Percentiles rank a stretch among this genome's conserved stretches.
These are phyloP conservation scores for Sordariomycetes sp. DNA, from an alignment of 2,329 filamentous ascomycete species.

Conservation along the genomic window DNA sequence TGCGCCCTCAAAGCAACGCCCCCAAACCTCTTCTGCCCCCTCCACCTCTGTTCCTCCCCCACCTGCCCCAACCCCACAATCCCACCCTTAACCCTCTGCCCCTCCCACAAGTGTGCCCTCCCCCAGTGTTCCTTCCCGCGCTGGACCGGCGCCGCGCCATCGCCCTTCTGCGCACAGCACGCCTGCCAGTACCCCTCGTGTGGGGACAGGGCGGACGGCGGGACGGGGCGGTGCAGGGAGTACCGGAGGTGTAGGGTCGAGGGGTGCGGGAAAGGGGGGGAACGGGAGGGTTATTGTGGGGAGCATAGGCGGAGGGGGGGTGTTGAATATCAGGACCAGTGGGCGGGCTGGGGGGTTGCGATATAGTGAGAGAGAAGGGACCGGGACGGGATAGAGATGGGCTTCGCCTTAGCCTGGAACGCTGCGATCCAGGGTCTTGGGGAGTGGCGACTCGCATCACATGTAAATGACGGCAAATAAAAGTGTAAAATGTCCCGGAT, in stretches of 20 bases:
- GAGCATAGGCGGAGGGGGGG: neutral
- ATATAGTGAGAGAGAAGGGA: neutral
- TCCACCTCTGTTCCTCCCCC: constrained; percentile 2
- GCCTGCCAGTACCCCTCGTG: constrained; percentile 1
- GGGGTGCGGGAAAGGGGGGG: neutral
- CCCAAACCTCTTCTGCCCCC: neutral
- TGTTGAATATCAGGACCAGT: neutral
- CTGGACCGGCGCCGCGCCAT: neutral
- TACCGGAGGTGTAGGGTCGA: neutral
- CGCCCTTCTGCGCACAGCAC: constrained; percentile 1
- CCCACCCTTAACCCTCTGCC: neutral
- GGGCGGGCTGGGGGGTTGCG: neutral
- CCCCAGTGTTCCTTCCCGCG: constrained; percentile 1
- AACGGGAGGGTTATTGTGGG: neutral
- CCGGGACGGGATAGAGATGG: neutral
- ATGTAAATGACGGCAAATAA: too few species aligned
- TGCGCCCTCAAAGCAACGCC: neutral
- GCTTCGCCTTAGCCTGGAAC: neutral
- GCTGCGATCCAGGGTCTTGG: neutral
- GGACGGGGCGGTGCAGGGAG: neutral
- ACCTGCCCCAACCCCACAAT: neutral
- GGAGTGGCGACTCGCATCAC: too few species aligned
- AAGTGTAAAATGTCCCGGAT: too few species aligned
- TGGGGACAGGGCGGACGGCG: neutral
- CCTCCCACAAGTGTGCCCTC: constrained; percentile 4